Conservation (phyloP, 75 land plant species). For the Pseudotsuga menziesii region DNA sequence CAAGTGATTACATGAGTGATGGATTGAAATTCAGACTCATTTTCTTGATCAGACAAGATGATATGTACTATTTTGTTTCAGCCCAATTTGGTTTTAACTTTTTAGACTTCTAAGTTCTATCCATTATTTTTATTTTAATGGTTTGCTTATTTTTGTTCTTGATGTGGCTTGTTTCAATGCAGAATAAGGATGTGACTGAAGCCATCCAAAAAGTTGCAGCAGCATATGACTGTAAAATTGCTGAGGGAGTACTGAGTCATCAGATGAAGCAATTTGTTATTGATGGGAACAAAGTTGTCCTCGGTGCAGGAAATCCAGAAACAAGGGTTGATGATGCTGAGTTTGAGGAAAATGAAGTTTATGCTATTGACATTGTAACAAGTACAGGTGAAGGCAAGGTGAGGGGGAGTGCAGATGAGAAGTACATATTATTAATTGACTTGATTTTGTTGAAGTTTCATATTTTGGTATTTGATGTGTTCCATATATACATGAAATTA, state of each 20-base stretch:
- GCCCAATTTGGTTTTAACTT: no score
- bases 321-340: slow-evolving; percentile 96
- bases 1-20: no score
- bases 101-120: neutral
- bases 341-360: slow-evolving; percentile 99
- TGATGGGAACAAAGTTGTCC: slow-evolving; percentile 93
- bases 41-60: no score
- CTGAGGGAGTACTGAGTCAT: slow-evolving; percentile 96
- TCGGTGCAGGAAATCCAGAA: slow-evolving; percentile 86
- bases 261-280: slow-evolving; percentile 99
- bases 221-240: slow-evolving; percentile 98
- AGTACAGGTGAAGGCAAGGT: slow-evolving; percentile 99
- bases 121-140: neutral
- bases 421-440: neutral
- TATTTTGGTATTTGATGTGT: neutral
- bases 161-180: neutral
- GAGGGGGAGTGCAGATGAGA: neutral
- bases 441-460: neutral
- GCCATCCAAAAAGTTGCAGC: slow-evolving; percentile 99
- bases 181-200: slow-evolving; percentile 98
- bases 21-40: no score
- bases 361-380: slow-evolving; percentile 91
- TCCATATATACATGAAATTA: neutral
- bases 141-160: neutral
- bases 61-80: no score